Evolutionary conservation across 2,329 filamentous ascomycete genomes (phyloP), one percentile per base, ranked within the genome.

Genomic region (Aureobasidium sp.): DNA sequence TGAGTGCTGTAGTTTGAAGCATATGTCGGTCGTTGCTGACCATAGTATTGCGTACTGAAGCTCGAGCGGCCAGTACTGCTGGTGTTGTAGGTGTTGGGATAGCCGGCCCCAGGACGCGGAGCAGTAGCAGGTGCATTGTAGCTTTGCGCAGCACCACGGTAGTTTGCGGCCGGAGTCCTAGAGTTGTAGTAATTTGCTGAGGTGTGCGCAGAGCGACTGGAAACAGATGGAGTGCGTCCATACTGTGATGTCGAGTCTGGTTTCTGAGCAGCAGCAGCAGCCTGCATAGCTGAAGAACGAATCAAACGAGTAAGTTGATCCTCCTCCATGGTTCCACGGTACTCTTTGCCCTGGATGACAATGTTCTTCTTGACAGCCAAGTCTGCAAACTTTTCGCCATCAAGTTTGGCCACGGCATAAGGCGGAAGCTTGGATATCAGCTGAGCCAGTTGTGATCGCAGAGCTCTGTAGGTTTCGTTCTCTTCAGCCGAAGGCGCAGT

Each of bases 341-440:
- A 89, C 69, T 91, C 85, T 57, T 87, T 85, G 7, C 82, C 85
- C 64, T 89, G 84, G 51, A 95, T 79, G 63, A 90, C 77, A 22
- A 96, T 82, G 71, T 86, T 90, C 49, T 86, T 90, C 75, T 87
- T 93, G 70, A 96, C 88, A 65, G 90, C 87, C 52, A 96, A 78
- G 63, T 91, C 89, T 34, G 87, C 87, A n/a, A 96, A 77, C 72
- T 91, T 89, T 71, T 95, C 88, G 11, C 91, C 91, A 68, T 95
- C 87, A 64, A 96, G 78, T 69, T 94, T 93, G 6, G 91, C 87
- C 27, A 96, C 88, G 1, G 89, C 89, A 70, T 91, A 94, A 1
- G 91, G 91, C 1, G 91, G 91, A 12, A 96, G 77, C 42, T 83
- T 85, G 66, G 87, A 82, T 64, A 96, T 83, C 65, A 96, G 84